Percentiles rank a stretch among this genome's conserved stretches.
phyloP scores from a whole-genome alignment of 2,329 filamentous ascomycete species.

The Akanthomyces muscarius region DNA sequence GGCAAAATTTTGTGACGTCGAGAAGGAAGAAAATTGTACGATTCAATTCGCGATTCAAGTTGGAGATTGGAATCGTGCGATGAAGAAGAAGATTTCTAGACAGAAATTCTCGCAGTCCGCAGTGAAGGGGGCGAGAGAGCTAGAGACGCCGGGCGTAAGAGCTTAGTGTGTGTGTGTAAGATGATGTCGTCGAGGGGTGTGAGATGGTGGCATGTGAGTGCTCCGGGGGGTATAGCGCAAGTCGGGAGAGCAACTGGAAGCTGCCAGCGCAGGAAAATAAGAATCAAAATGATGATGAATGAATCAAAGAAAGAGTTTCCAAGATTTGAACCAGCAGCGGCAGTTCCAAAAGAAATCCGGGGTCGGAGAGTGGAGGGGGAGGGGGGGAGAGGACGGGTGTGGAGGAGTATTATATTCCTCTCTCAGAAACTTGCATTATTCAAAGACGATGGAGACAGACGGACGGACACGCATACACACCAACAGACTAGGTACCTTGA shows the following conservation, averaged over 20 bases:
- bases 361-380: constrained; percentile 24
- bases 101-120: constrained; percentile 5
- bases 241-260: no score
- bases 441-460: neutral
- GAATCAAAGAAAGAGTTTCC: neutral
- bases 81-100: neutral
- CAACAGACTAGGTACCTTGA: neutral
- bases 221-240: neutral
- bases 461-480: neutral
- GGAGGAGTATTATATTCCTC: constrained; percentile 31
- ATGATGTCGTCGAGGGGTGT: constrained; percentile 14
- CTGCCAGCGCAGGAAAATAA: neutral
- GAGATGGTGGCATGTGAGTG: constrained; percentile 8
- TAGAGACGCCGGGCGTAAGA: constrained; percentile 1
- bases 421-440: neutral
- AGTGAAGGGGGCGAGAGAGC: constrained; percentile 6
- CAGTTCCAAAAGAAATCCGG: constrained; percentile 25
- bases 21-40: neutral
- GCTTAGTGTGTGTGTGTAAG: constrained; percentile 14
- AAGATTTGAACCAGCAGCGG: neutral
- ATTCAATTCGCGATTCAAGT: neutral
- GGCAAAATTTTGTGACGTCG: neutral
- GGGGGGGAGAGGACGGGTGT: constrained; percentile 22
- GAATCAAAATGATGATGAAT: neutral
- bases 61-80: neutral